Evolutionary conservation across 1,284 basidiomycete species (phyloP).

Genomic region (Pyrrhoderma noxium): DNA sequence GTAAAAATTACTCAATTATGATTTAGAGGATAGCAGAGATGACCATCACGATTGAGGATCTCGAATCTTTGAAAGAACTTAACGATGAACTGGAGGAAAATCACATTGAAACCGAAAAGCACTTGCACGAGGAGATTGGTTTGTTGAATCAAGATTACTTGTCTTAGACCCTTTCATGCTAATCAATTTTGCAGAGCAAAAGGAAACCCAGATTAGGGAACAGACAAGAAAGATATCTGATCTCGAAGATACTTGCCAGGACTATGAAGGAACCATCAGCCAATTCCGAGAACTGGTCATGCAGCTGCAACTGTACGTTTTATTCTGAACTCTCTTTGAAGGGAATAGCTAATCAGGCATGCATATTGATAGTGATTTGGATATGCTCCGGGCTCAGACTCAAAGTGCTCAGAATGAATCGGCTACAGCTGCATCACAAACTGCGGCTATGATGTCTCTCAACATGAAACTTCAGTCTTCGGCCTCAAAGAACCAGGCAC

Average conservation of each 20-base stretch:
- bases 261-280: slow-evolving; percentile 79
- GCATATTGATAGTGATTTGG: slow-evolving; percentile 60
- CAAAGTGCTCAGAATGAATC: slow-evolving; percentile 79
- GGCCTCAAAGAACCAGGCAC: slow-evolving; percentile 83
- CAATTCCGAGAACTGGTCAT: slow-evolving; percentile 90
- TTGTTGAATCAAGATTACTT: slow-evolving; percentile 20
- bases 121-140: slow-evolving; percentile 88
- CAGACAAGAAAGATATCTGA: slow-evolving; percentile 54
- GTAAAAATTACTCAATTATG: slow-evolving; percentile 3
- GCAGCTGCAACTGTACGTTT: slow-evolving; percentile 66
- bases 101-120: slow-evolving; percentile 90
- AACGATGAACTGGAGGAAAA: slow-evolving; percentile 97
- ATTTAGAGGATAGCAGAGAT: slow-evolving; percentile 91
- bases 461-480: slow-evolving; percentile 89
- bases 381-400: slow-evolving; percentile 73
- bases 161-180: not conserved
- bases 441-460: slow-evolving; percentile 81
- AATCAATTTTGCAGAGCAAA: slow-evolving; percentile 44
- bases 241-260: slow-evolving; percentile 74
- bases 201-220: slow-evolving; percentile 65
- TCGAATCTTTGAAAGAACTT: slow-evolving; percentile 92
- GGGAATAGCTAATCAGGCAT: too few species aligned
- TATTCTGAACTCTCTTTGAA: not conserved
- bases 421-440: slow-evolving; percentile 65
- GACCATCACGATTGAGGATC: slow-evolving; percentile 90